phyloP scores from a whole-genome alignment of 768 basidiomycete genomes.

The Panaeolus cyanescens region DNA sequence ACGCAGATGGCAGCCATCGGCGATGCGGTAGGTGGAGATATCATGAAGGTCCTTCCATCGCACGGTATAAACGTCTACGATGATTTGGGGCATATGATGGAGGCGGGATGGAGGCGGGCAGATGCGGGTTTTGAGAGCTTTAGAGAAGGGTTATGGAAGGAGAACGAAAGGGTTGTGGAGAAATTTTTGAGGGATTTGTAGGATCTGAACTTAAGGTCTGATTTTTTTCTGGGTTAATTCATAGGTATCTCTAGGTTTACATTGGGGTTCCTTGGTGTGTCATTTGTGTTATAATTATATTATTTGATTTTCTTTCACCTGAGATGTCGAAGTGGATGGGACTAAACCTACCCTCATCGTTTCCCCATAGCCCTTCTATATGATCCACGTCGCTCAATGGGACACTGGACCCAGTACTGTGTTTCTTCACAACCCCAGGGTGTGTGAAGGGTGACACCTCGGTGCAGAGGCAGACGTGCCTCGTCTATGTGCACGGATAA shows the following conservation, averaged over 20 bases:
- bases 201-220: too few relatives aligned
- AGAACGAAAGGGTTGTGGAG: slow-evolving; percentile 9
- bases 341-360: too few relatives aligned
- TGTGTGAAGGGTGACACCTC: slow-evolving; percentile 10
- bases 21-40: not conserved
- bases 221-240: too few relatives aligned
- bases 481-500: slow-evolving; percentile 56
- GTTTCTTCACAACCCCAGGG: too few relatives aligned
- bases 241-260: too few relatives aligned
- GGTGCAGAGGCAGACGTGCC: slow-evolving; percentile 27
- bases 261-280: too few relatives aligned
- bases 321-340: too few relatives aligned
- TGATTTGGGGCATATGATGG: slow-evolving; percentile 8
- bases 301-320: too few relatives aligned
- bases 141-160: slow-evolving; percentile 6
- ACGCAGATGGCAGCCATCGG: not conserved
- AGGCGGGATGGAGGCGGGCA: slow-evolving; percentile 7
- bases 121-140: not conserved
- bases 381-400: too few relatives aligned
- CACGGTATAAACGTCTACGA: not conserved
- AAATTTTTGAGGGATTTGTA: slow-evolving; percentile 5
- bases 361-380: too few relatives aligned
- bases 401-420: too few relatives aligned
- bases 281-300: too few relatives aligned
- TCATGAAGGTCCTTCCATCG: not conserved